Evolutionary conservation across 345 rosid species (phyloP).

Genomic region (Dipteronia sinensis): DNA sequence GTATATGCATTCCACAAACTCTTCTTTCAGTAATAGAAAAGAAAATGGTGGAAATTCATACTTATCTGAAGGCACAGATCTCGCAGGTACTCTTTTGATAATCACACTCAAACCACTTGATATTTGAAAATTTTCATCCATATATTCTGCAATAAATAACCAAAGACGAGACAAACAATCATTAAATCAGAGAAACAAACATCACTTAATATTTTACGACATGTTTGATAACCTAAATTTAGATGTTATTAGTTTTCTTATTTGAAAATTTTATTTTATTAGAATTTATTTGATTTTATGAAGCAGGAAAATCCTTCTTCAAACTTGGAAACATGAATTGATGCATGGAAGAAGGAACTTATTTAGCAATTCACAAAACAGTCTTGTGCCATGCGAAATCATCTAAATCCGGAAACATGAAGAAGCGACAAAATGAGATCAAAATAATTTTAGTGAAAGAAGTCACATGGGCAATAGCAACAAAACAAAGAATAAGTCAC

Average conservation of each 20-base stretch:
- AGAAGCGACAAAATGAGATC: neutral
- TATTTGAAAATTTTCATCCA: conserved; percentile 35
- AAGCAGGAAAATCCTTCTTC: neutral
- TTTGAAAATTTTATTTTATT: neutral
- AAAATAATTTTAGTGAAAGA: neutral
- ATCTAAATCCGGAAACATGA: neutral
- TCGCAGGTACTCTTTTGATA: conserved; percentile 54
- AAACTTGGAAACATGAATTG: neutral
- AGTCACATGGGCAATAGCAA: neutral
- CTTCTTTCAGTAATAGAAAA: neutral
- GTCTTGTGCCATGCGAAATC: neutral
- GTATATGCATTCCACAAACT: neutral
- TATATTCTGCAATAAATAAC: conserved; percentile 37
- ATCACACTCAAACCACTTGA: conserved; percentile 49
- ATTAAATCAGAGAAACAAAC: neutral
- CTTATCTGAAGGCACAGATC: conserved; percentile 27
- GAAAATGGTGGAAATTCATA: conserved; percentile 17
- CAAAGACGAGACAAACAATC: neutral
- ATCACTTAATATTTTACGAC: neutral
- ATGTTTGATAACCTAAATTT: neutral
- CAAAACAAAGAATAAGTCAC: neutral
- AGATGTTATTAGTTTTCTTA: neutral
- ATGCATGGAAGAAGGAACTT: neutral
- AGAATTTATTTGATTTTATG: neutral
- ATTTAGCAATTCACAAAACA: neutral